Base-by-base conservation (phyloP, 2,329 filamentous ascomycete species). In the Tolypocladium ovalisporum region DNA sequence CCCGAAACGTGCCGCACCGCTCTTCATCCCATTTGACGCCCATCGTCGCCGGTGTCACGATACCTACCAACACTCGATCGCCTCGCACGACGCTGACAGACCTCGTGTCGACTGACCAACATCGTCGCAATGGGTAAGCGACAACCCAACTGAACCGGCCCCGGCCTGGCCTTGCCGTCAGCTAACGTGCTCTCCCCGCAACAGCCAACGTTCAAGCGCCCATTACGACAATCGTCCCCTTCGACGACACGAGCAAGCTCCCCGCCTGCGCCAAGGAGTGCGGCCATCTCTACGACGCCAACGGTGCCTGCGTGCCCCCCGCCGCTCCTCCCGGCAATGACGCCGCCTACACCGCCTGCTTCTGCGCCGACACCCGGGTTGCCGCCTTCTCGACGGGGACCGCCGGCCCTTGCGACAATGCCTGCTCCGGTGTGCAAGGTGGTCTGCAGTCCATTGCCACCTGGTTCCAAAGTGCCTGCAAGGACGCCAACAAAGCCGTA, bases 381-480 rank as follows among this genome's bases (percentile, higher is more conserved):
- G 73, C 77, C 4, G 70, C 77, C 10, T 84, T 90, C 57, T 79
- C 81, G 36, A 73, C 75, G 13, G 79, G 77, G 37, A 76, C 79
- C 4, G 72, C 76, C 5, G 81, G 81, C 5, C 79, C 89, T 17
- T 92, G 89, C 72, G 80, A 84, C 59, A 65, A 72, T 19, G 76
- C 75, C 27, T 90, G 87, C 65, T 71, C 76, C 15, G 73, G 71
- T 9, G 69, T 75, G 3, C 64, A 78, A 0, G 69, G 75, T 10
- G 67, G 79, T 0, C 73, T 86, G 52, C 65, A 71, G 17, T 79
- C 79, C 57, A 81, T 94, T 62, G 82, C 83, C 62, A 75, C 70
- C 56, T 95, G 90, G 90, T 94, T 86, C 68, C 79, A 79, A 39
- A 76, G 74, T 59, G 84, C 86, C 62, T 94, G 90, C 70, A 70